Base-by-base conservation (phyloP, 1,284 basidiomycete species). In the Boletus semigastroideus region DNA sequence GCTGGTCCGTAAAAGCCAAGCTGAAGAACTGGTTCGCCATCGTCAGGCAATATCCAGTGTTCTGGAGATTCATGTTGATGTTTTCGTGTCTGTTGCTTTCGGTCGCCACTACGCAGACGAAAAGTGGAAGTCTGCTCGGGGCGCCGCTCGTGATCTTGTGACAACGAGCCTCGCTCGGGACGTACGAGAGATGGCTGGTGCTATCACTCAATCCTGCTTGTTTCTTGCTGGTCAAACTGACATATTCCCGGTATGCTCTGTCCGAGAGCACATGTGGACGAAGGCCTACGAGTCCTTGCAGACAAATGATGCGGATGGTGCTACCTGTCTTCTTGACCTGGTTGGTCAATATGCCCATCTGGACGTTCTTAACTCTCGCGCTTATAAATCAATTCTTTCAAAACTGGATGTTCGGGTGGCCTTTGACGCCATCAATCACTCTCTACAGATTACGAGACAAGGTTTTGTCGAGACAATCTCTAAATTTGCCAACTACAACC, bases 181-280 rank as follows among this genome's bases (percentile, higher is more conserved):
- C 56, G 66, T 77, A 13, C 69, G 72, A 50, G 66, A 72, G 54
- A 68, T 83, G 22, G 60, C 61, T 6, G 45, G 62, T 31, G 63
- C 74, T 4, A 73, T 85, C 43, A 65, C 54, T 25, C 58, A 63
- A 14, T 64, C 82, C 27, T 77, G 72, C 52, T 62, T 62, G 30
- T 67, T 71, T 46, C 67, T 78, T 52, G 69, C 71, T 5, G 68
- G 67, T 30, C 64, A 64, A 39, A 53, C 49, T 10, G 48, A 56
- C 12, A 58, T 49, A 9, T 61, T 67, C 47, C 46, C 62, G 36
- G 59, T 59, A 20, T 72, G 78, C 42, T 59, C 67, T 16, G 70
- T 84, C 38, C 78, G 79, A 34, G 75, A 78, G 37, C 78, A 79
- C 42, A 68, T 91, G 27, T 96, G 93, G 93, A 73, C 71, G 43